These are phyloP conservation scores for Pseudogymnoascus sp. DNA, from an alignment of 2,329 filamentous ascomycete species.

Conservation along the genomic window DNA sequence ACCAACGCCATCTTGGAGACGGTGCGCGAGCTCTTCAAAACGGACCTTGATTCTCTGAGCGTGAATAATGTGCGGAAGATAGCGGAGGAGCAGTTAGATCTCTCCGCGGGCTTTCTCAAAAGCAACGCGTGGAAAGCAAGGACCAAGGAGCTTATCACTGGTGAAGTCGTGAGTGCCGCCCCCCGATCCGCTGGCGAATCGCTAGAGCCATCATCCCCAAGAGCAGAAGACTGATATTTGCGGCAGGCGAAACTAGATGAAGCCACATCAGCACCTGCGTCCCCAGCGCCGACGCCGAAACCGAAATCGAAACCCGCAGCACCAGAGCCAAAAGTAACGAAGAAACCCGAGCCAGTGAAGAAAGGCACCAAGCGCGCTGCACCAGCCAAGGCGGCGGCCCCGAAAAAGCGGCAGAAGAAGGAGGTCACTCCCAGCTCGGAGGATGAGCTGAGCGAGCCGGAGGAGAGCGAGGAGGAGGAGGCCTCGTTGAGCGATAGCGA, in stretches of 20 bases:
- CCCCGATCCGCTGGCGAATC: background rate
- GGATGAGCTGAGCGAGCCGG: slow-evolving; percentile 9
- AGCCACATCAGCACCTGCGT: slow-evolving; percentile 10
- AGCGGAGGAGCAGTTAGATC: slow-evolving; percentile 39
- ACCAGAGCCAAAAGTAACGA: slow-evolving; percentile 14
- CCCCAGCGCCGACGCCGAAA: background rate
- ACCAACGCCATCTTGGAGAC: slow-evolving; percentile 39
- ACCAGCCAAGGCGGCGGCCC: slow-evolving; percentile 35
- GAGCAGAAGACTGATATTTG: slow-evolving; percentile 14
- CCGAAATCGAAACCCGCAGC: slow-evolving; percentile 12
- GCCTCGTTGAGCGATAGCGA: slow-evolving; percentile 8
- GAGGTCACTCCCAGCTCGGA: slow-evolving; percentile 17
- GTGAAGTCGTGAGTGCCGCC: slow-evolving; percentile 41
- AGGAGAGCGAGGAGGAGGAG: slow-evolving; percentile 13
- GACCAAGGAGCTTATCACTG: slow-evolving; percentile 50
- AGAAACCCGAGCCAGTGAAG: slow-evolving; percentile 43
- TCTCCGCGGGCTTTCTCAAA: slow-evolving; percentile 45
- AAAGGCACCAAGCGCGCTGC: slow-evolving; percentile 29
- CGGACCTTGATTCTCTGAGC: slow-evolving; percentile 38
- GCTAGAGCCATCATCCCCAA: slow-evolving; percentile 7
- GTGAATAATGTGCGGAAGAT: slow-evolving; percentile 49
- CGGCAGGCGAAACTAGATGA: slow-evolving; percentile 15
- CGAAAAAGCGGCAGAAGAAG: slow-evolving; percentile 27
- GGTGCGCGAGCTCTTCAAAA: slow-evolving; percentile 38
- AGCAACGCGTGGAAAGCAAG: slow-evolving; percentile 45